These are phyloP conservation scores for Avena insularis DNA, from an alignment of 176 grass and related monocot genomes.

Conservation along the genomic window DNA sequence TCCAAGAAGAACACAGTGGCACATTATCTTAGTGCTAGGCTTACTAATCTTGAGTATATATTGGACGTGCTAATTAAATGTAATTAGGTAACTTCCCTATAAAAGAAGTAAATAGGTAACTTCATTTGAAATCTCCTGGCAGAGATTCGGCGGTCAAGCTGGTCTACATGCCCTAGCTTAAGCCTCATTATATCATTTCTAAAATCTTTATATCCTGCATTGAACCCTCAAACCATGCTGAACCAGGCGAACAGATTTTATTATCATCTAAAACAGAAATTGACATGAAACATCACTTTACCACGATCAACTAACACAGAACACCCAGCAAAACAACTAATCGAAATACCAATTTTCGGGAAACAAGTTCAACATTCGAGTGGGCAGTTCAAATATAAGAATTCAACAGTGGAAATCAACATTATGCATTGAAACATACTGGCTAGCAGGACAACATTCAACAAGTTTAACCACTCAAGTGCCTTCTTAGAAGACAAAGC, in stretches of 20 bases:
- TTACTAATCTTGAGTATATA: background rate
- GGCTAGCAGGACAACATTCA: too few species aligned
- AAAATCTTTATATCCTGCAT: background rate
- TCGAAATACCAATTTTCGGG: background rate
- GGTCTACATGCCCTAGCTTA: background rate
- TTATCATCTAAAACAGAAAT: background rate
- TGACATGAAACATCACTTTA: background rate
- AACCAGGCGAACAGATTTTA: background rate
- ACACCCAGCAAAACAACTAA: background rate
- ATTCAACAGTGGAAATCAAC: background rate
- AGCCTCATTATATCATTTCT: background rate
- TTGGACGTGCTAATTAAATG: too few species aligned
- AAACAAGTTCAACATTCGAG: background rate
- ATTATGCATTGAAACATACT: background rate
- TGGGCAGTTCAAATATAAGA: background rate
- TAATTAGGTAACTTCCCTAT: too few species aligned
- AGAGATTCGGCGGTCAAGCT: background rate
- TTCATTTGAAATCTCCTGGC: background rate
- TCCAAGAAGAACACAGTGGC: background rate
- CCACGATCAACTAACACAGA: background rate
- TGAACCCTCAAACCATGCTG: background rate
- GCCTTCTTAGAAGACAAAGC: background rate
- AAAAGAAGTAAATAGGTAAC: too few species aligned
- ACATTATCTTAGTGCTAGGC: background rate
- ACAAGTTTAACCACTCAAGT: background rate